phyloP scores from a whole-genome alignment of 2,329 filamentous ascomycete species.

The Metarhizium guizhouense region DNA sequence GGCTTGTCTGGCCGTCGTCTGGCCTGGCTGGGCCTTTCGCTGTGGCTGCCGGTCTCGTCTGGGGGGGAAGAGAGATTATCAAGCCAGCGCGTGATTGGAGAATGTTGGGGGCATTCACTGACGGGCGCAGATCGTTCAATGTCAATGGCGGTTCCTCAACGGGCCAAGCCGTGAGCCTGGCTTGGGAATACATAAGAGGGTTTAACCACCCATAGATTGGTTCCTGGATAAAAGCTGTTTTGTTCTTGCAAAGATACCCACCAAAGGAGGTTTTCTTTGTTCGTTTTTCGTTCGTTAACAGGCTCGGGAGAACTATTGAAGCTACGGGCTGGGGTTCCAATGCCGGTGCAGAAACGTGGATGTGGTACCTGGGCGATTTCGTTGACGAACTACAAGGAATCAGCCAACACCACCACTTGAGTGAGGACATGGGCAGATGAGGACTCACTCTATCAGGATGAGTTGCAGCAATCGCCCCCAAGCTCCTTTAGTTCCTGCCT shows the following conservation, averaged over 20 bases:
- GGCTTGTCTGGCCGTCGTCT: neutral
- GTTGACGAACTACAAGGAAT: neutral
- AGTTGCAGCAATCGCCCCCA: neutral
- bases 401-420: neutral
- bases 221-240: neutral
- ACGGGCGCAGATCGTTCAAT: neutral
- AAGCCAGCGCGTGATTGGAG: conserved; percentile 6
- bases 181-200: neutral
- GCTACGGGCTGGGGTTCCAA: neutral
- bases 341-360: neutral
- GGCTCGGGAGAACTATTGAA: neutral
- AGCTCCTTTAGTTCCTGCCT: conserved; percentile 1
- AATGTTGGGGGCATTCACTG: neutral
- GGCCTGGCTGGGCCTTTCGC: neutral
- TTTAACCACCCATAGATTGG: neutral
- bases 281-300: neutral
- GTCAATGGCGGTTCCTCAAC: neutral
- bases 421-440: neutral
- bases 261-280: neutral
- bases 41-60: neutral
- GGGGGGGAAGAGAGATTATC: neutral
- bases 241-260: neutral
- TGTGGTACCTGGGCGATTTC: neutral
- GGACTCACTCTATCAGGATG: neutral
- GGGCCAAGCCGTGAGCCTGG: neutral